Evolutionary conservation across 768 basidiomycete genomes (phyloP), one percentile per base, ranked within the genome.

Genomic region (Pleurotus salmoneostramineus): DNA sequence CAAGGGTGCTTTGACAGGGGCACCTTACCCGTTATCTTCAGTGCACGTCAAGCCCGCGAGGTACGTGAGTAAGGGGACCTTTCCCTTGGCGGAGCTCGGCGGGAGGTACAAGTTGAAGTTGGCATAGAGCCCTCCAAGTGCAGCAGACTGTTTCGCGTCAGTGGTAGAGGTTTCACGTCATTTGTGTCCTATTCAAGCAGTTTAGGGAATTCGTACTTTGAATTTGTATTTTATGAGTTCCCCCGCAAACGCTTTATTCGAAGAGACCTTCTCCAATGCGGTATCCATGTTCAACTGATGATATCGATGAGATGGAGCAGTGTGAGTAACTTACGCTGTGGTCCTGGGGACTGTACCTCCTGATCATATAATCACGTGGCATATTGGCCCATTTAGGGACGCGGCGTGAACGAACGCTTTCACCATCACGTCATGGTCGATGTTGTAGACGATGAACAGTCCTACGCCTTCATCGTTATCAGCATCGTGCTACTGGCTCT

Each of bases 61-160:
- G 72, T 95, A 99, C 60, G 91, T 79, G 6, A 99, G 74, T 2
- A 98, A 74, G 0, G 85, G 73, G 61, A 83, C 78, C 64, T 86
- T 82, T 42, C 70, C 67, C 6, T 70, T 69, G 12, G 70, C 51
- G 27, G 85, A 80, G 50, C 82, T 79, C 8, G 76, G 74, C 2
- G 97, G 96, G 5, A 98, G 65, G 73, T 91, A 99, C 62, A 98
- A 72, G 71, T 98, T 98, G 80, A 98, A 93, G 47, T 84, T 77
- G 5, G 95, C 81, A 58, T 79, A 69, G 11, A 85, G 77, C 49
- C 83, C 87, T 36, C 91, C 91, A 6, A 89, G 83, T 3, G 78
- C 83, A 36, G 75, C 74, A 44, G 90, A 91, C 92, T 93, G 63
- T 37, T 14, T 14, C 21, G 21, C 21, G 21, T 27, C 21, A 27